These are phyloP conservation scores for Chrysanthemum seticuspe DNA, from an alignment of 129 eudicot genomes.

Conservation along the genomic window DNA sequence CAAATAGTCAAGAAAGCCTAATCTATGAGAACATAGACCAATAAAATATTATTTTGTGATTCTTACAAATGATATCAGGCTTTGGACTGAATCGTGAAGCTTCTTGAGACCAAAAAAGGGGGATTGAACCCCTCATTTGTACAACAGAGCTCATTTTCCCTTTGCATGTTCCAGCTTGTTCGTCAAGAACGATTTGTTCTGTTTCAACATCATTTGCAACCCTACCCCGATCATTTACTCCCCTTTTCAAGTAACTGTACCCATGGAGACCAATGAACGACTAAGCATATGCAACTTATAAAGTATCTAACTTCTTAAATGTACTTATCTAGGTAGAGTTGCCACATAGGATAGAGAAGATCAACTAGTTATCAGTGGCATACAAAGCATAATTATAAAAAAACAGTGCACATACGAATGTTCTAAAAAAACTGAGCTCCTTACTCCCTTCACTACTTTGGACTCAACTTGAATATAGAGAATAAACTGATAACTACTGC, in stretches of 20 bases:
- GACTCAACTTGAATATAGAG: no score
- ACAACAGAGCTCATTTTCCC: constrained; percentile 96
- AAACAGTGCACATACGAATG: no score
- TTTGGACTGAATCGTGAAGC: constrained; percentile 95
- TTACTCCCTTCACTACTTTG: no score
- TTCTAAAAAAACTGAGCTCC: no score
- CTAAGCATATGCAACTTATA: constrained; percentile 8
- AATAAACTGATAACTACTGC: no score
- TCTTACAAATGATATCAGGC: constrained; percentile 89
- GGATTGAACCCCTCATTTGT: constrained; percentile 99
- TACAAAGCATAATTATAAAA: no score
- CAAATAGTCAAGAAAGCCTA: constrained; percentile 23
- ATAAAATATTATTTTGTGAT: constrained; percentile 15
- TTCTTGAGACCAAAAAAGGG: constrained; percentile 99
- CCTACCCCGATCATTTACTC: constrained; percentile 94
- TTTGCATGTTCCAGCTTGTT: constrained; percentile 83
- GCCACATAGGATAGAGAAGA: no score
- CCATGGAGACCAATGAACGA: constrained; percentile 24
- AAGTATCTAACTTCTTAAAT: neutral
- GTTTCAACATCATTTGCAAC: constrained; percentile 99
- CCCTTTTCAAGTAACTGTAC: constrained; percentile 88
- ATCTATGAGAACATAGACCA: constrained; percentile 1
- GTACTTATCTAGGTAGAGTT: neutral
- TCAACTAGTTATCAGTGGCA: no score
- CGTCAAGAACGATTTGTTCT: constrained; percentile 93